phyloP scores from a whole-genome alignment of 179 eudicot genomes.

The Spergularia azorica region DNA sequence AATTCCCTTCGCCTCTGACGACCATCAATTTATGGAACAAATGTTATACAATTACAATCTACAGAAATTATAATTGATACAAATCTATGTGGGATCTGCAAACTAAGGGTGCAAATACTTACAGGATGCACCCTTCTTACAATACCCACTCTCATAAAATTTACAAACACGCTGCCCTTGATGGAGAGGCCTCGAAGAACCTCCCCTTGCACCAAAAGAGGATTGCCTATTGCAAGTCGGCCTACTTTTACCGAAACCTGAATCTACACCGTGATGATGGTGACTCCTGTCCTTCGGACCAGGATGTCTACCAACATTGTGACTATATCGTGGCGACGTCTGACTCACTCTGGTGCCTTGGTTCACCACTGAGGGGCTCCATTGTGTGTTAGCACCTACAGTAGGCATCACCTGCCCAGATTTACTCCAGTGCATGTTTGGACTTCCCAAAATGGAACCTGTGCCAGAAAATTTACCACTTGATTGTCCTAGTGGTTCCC shows the following conservation, averaged over 20 bases:
- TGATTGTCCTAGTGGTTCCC: conserved; percentile 33
- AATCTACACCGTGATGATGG: conserved; percentile 37
- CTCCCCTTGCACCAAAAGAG: conserved; percentile 47
- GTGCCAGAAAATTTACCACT: conserved; percentile 23
- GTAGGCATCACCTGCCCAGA: conserved; percentile 24
- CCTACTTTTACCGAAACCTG: conserved; percentile 42
- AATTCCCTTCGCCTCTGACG: conserved; percentile 25
- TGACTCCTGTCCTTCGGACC: conserved; percentile 47
- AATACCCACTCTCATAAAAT: conserved; percentile 73
- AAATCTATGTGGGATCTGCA: conserved; percentile 22
- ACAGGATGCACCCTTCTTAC: conserved; percentile 79
- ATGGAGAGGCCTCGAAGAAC: conserved; percentile 36
- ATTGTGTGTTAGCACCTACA: conserved; percentile 19
- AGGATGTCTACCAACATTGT: conserved; percentile 39
- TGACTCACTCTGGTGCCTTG: conserved; percentile 29
- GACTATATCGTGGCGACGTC: conserved; percentile 39
- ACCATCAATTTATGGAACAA: conserved; percentile 39
- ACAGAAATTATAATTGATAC: conserved; percentile 37
- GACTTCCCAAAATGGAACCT: conserved; percentile 36
- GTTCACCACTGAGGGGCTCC: conserved; percentile 24
- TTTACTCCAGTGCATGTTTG: conserved; percentile 29
- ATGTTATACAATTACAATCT: conserved; percentile 50
- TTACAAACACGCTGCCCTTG: conserved; percentile 77
- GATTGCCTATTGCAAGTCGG: conserved; percentile 41
- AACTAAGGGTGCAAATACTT: conserved; percentile 60